Base-by-base conservation (phyloP, 2,329 filamentous ascomycete species). In the Grosmannia serpens region DNA sequence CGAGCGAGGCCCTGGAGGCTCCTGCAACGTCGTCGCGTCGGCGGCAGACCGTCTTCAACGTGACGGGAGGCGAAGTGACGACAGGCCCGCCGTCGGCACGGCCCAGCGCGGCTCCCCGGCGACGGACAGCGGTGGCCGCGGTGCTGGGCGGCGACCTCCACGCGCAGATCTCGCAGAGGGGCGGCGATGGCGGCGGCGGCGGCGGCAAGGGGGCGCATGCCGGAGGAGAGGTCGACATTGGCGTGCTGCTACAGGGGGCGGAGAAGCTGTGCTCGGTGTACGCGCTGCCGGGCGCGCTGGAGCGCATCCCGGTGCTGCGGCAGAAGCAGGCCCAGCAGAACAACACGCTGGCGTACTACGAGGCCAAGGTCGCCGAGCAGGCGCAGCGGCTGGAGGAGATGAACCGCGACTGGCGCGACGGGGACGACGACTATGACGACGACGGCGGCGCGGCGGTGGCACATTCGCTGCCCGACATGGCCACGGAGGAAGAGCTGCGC, bases 231-330 rank as follows among this genome's bases (percentile, higher is more conserved):
- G 79, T 96, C 2, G 89, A 97, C 70, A 85, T 97, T 3, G 89
- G 95, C 66, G 79, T 95, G 1, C 74, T 99, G 33, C 78, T 99
- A 26, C 79, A 82, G 57, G 91, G 92, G 1, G 92, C 91, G 0
- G 91, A 96, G 76, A 96, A 91, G 76, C 80, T 97, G 33, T 91
- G 91, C 65, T 81, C 81, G 51, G 91, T 96, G 31, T 97, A 96
- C 68, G 87, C 89, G 38, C 80, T 95, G 31, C 81, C 87, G 0
- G 91, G 91, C 5, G 89, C 89, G 5, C 71, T 80, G 20, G 89
- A 95, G 67, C 82, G 85, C 62, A 95, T 97, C 64, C 76, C 83
- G 0, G 77, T 78, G 47, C 77, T 96, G 67, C 80, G 91, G 61
- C 80, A 81, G 57, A 85, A 89, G 66, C 82, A 92, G 70, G 78